Base-by-base conservation (phyloP, 139 green algal species). In the Tetradesmus obliquus region DNA sequence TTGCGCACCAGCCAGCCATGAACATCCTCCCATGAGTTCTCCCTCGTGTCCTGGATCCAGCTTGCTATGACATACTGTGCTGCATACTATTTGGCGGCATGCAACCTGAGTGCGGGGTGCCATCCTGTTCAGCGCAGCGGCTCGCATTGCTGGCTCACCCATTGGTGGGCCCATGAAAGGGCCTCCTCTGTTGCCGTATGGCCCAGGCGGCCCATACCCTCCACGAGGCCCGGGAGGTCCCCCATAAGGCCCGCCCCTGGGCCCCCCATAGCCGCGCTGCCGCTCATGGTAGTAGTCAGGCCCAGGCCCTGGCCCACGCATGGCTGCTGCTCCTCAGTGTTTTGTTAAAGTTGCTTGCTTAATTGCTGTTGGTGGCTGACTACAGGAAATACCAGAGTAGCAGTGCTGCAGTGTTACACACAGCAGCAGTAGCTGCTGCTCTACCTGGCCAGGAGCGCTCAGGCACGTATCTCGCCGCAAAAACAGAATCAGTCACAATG, bases 271-370 rank as follows among this genome's bases (percentile, higher is more conserved):
- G 58, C 20, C 55, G 51, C 54, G 51, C 54, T 54, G 54, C 55
- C 20, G 32, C n/a, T 22, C 84, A 9, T 88, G 55, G 79, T 88
- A 88, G 12, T 79, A 66, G 57, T 79, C 32, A 57, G 84, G 84
- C 60, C 60, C 60, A 32, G 55, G 55, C 84, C 57, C 53, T 55
- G 84, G 84, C 9, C 84, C 84, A 55, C 84, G 84, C 84, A 88
- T 88, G 57, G 8, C 24, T 51, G n/a, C 74, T 82, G 74, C 74
- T 82, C 66, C 66, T 13, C 7, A 76, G 66, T 7, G 7, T 13
- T 9, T 13, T 7, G 57, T 13, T 66, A 13, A 66, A 7, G 60
- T 24, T 76, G 15, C 17, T 76, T 76, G 17, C 60, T n/a, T n/a
- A 24, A 6, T 4, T 1, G 66, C 15, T 76, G 5, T 76, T 76